Evolutionary conservation across 768 basidiomycete species (phyloP), one percentile per base, ranked within the genome.

Genomic region (Leccinum barrowsii): DNA sequence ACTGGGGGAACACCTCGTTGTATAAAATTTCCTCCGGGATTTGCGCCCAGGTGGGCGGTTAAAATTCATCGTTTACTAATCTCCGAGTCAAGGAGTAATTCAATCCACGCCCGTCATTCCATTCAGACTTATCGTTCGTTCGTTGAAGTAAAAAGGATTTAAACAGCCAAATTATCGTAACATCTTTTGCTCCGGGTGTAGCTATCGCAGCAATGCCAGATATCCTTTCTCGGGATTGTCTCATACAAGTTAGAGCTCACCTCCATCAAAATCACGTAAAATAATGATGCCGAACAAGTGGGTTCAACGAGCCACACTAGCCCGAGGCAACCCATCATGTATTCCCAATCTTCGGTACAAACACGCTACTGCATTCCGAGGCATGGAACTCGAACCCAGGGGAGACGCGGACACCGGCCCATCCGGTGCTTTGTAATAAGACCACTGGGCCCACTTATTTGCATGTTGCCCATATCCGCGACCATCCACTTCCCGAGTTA

Each of bases 331-430:
- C 19, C 82, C 83, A 83, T 55, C 74, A 68, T 28, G 77, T 80
- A 84, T 80, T 19, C 76, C 59, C 74, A 73, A 52, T 80, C 17
- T n/a, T n/a, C 17, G 8, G 37, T n/a, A n/a, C 37, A 40, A 69
- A 1, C 79, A 78, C 52, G 78, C 17, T 68, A 22, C 76, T 77
- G 58, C 80, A 70, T 68, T 82, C 82, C 19, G 81, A 80, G 59
- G 84, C 80, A 67, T 80, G 77, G 76, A 77, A 80, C n/a, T 66
- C 57, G 55, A 85, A 79, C 28, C 71, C 70, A 30, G 83, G 55
- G 64, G 76, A 80, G 60, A 82, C 83, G 61, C 74, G 73, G 58
- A 74, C 55, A 15, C 62, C 69, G 54, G 71, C 73, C 21, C 6
- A 15, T 47, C 40, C 60, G 59, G 52, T 19, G 55, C 58, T 67